Percentiles rank a stretch among this genome's conserved stretches.
phyloP scores from a whole-genome alignment of 768 basidiomycete genomes.

The Cubamyces sp. region DNA sequence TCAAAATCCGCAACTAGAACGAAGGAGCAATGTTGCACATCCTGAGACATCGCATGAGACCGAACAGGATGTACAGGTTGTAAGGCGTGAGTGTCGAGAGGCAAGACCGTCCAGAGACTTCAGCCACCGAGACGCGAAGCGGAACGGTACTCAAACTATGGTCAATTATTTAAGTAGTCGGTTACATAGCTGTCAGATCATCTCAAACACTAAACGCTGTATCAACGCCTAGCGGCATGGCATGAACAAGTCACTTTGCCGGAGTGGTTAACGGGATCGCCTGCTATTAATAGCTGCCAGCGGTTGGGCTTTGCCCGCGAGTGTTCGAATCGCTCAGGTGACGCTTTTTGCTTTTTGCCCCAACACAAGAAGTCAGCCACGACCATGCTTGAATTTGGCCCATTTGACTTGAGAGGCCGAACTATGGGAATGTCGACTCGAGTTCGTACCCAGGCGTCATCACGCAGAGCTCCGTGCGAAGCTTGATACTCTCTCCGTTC shows the following conservation, averaged over 20 bases:
- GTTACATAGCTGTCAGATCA: too few relatives aligned
- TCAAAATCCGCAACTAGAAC: slow-evolving; percentile 98
- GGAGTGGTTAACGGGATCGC: slow-evolving; percentile 83
- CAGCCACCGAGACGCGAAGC: background rate
- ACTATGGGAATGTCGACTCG: background rate
- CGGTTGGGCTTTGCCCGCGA: slow-evolving; percentile 65
- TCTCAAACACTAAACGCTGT: too few relatives aligned
- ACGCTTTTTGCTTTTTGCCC: slow-evolving; percentile 43
- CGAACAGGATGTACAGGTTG: background rate
- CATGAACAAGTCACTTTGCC: slow-evolving; percentile 72
- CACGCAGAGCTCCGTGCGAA: background rate
- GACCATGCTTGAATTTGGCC: background rate
- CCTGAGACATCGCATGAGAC: slow-evolving; percentile 50
- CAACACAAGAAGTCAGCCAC: background rate
- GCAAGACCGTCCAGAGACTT: background rate
- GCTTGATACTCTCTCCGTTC: background rate
- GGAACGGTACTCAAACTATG: too few relatives aligned
- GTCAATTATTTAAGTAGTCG: too few relatives aligned
- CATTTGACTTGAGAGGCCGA: background rate
- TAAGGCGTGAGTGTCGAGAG: too few relatives aligned
- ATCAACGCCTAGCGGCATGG: too few relatives aligned
- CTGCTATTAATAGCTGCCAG: slow-evolving; percentile 44
- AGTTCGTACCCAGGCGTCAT: background rate
- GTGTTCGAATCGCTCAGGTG: slow-evolving; percentile 67
- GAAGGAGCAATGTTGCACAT: slow-evolving; percentile 84